A percentile compares a stretch with the other conserved stretches of the same genome.
Evolutionary conservation across 116 monocot species (phyloP).

Genomic region (Papilionanthe hybrid): DNA sequence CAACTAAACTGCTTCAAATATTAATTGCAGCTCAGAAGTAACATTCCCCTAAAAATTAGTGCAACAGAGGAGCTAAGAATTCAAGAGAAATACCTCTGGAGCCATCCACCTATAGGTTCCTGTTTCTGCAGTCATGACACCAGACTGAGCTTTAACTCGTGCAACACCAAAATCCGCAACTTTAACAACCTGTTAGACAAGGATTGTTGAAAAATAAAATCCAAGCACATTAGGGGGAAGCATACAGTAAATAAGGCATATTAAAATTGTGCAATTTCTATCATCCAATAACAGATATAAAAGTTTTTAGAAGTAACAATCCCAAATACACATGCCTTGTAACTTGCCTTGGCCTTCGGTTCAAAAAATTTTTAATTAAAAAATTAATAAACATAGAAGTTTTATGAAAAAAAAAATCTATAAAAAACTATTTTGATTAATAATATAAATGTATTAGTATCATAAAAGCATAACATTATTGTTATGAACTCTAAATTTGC

Average conservation of each 20-base stretch:
- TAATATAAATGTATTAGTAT: conserved; percentile 1
- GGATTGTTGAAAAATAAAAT: neutral
- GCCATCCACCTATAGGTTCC: conserved; percentile 53
- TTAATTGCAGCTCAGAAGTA: neutral
- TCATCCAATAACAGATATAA: neutral
- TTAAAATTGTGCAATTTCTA: neutral
- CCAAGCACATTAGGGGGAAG: neutral
- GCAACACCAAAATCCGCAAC: conserved; percentile 51
- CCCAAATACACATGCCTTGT: neutral
- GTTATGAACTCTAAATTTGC: neutral
- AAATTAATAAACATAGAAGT: neutral
- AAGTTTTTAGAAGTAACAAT: neutral
- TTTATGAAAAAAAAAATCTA: neutral
- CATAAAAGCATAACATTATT: neutral
- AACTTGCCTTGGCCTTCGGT: neutral
- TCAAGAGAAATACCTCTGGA: conserved; percentile 33
- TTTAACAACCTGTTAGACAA: conserved; percentile 28
- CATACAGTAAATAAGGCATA: neutral
- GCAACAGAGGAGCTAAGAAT: neutral
- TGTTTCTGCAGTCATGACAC: conserved; percentile 52
- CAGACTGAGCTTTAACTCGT: conserved; percentile 38
- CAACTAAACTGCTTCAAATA: neutral
- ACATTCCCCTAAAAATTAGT: neutral
- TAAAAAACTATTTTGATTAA: neutral
- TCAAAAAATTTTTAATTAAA: neutral